These are phyloP conservation scores for Gossypioides kirkii DNA, from an alignment of 345 rosid species.

Conservation along the genomic window DNA sequence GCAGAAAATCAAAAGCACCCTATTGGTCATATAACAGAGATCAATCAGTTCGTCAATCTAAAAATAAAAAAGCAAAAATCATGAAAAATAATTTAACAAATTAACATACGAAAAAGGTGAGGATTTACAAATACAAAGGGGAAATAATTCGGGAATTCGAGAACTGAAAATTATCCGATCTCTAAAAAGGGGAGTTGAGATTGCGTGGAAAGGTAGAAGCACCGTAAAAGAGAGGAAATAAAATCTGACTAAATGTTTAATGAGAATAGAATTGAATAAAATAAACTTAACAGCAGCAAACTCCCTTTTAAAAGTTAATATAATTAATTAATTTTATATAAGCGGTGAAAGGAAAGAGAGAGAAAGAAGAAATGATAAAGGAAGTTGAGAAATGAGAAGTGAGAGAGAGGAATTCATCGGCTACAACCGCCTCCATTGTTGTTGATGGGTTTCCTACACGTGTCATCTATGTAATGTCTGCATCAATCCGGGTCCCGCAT, in stretches of 20 bases:
- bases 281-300: neutral
- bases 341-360: neutral
- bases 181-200: conserved; percentile 13
- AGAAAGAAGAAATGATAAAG: neutral
- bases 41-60: conserved; percentile 4
- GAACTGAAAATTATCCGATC: conserved; percentile 21
- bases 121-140: conserved; percentile 48
- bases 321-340: neutral
- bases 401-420: neutral
- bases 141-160: conserved; percentile 1
- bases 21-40: conserved; percentile 1
- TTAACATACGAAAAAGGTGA: neutral
- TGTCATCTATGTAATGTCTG: neutral
- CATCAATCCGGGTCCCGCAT: neutral
- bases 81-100: neutral
- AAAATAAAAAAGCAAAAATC: neutral
- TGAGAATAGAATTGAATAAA: neutral
- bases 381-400: neutral
- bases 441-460: neutral
- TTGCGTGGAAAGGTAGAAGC: conserved; percentile 31
- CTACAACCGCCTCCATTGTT: neutral
- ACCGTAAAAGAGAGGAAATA: neutral
- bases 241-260: neutral
- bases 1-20: conserved; percentile 12
- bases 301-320: neutral